phyloP scores from a whole-genome alignment of 176 grass and related monocot genomes.

The Carex myosuroides region DNA sequence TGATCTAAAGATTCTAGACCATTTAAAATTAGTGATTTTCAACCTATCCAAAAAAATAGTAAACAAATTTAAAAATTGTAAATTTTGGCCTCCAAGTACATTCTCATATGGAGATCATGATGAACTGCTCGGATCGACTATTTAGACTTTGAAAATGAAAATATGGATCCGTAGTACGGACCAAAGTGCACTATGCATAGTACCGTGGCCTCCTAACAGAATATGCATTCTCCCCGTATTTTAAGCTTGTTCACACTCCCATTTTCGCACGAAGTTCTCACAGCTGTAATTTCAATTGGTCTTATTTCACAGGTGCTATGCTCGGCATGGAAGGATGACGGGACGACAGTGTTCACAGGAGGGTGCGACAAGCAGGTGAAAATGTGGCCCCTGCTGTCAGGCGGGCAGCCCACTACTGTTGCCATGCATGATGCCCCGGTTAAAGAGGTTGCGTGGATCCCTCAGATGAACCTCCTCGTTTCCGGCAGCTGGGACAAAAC shows the following conservation, averaged over 20 bases:
- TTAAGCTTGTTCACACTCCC: not conserved
- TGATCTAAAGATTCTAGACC: no score
- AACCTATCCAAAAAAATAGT: no score
- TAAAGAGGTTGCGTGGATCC: constrained; percentile 69
- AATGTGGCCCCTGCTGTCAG: constrained; percentile 86
- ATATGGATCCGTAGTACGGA: no score
- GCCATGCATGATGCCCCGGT: constrained; percentile 87
- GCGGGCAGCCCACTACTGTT: constrained; percentile 72
- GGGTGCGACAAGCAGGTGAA: constrained; percentile 91
- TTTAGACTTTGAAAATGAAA: no score
- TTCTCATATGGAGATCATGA: no score
- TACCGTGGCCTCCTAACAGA: not conserved
- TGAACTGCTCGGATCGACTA: no score
- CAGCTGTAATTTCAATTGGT: not conserved
- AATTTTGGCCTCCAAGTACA: no score
- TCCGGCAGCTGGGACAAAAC: constrained; percentile 96
- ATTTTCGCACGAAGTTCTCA: not conserved
- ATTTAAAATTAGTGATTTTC: no score
- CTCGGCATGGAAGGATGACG: constrained; percentile 92
- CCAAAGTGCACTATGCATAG: no score
- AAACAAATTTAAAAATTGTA: no score
- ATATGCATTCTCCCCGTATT: not conserved
- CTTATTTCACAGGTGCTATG: constrained; percentile 60
- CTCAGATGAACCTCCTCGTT: constrained; percentile 93
- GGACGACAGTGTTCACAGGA: constrained; percentile 78